phyloP scores from a whole-genome alignment of 1,139 yeast genomes.

The Yamadazyma aaseri region DNA sequence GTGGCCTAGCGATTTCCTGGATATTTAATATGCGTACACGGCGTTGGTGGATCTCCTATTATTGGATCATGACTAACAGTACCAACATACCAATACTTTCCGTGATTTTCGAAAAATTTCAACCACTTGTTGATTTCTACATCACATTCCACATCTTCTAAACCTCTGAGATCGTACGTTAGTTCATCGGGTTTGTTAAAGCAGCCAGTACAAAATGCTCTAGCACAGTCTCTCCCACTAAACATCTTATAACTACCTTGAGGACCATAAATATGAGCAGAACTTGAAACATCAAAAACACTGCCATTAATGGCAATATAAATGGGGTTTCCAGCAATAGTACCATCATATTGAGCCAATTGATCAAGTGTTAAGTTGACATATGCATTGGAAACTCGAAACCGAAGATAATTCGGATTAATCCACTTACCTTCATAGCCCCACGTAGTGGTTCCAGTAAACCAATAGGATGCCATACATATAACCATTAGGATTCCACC shows the following conservation, averaged over 20 bases:
- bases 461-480: slow-evolving; percentile 49
- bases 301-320: slow-evolving; percentile 65
- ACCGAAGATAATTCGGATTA: slow-evolving; percentile 42
- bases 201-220: slow-evolving; percentile 81
- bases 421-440: slow-evolving; percentile 53
- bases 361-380: slow-evolving; percentile 44
- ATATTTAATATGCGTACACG: slow-evolving; percentile 36
- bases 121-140: slow-evolving; percentile 49
- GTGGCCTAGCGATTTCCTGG: slow-evolving; percentile 27
- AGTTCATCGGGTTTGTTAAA: slow-evolving; percentile 53
- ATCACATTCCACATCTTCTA: slow-evolving; percentile 36
- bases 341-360: slow-evolving; percentile 54
- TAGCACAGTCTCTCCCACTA: slow-evolving; percentile 68
- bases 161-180: slow-evolving; percentile 70
- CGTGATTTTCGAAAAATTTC: slow-evolving; percentile 43
- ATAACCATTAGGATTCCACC: slow-evolving; percentile 50
- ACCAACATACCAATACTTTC: slow-evolving; percentile 67
- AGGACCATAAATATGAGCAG: slow-evolving; percentile 62
- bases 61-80: slow-evolving; percentile 42
- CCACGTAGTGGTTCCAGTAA: slow-evolving; percentile 52
- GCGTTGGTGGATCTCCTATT: slow-evolving; percentile 35
- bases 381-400: slow-evolving; percentile 20
- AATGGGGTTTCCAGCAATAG: slow-evolving; percentile 49
- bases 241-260: slow-evolving; percentile 60
- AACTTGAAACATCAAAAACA: slow-evolving; percentile 65